phyloP scores from a whole-genome alignment of 352 stramenopile genomes.

The Phytophthora agathidicida region DNA sequence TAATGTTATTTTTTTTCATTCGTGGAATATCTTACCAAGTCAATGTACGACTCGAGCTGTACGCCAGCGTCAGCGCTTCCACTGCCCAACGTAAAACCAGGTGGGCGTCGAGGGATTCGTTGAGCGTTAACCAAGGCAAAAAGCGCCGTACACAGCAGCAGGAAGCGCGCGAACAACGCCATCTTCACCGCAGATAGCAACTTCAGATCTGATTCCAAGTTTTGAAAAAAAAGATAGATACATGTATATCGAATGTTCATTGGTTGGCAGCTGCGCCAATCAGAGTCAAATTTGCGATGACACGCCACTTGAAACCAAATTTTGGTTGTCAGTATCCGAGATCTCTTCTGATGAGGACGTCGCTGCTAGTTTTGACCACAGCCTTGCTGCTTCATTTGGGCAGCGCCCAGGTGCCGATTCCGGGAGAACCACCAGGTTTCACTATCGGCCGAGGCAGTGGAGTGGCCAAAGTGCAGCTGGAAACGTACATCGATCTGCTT shows the following conservation, averaged over 20 bases:
- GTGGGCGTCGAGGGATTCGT: constrained; percentile 61
- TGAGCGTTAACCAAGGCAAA: constrained; percentile 14
- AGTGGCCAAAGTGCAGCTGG: constrained; percentile 64
- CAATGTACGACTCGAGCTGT: constrained; percentile 86
- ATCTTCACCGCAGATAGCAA: background rate
- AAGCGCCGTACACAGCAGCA: constrained; percentile 23
- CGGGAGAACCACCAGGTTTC: constrained; percentile 62
- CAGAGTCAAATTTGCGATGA: constrained; percentile 9
- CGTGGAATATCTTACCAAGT: constrained; percentile 52
- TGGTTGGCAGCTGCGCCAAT: background rate
- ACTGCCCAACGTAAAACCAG: constrained; percentile 65
- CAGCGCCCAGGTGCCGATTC: constrained; percentile 62
- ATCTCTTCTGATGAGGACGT: constrained; percentile 24
- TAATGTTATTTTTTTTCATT: background rate
- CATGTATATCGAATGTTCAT: too few species aligned
- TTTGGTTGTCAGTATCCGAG: constrained; percentile 17
- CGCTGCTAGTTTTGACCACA: constrained; percentile 9
- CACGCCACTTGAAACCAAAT: background rate
- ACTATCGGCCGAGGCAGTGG: constrained; percentile 57
- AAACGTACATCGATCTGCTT: constrained; percentile 83
- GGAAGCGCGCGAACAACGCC: constrained; percentile 16
- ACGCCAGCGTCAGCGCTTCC: constrained; percentile 62
- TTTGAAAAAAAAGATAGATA: too few species aligned
- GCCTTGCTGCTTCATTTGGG: constrained; percentile 17
- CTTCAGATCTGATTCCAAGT: constrained; percentile 5